phyloP scores from a whole-genome alignment of 805 yeast genomes.

The Sugiyamaella smithiae region DNA sequence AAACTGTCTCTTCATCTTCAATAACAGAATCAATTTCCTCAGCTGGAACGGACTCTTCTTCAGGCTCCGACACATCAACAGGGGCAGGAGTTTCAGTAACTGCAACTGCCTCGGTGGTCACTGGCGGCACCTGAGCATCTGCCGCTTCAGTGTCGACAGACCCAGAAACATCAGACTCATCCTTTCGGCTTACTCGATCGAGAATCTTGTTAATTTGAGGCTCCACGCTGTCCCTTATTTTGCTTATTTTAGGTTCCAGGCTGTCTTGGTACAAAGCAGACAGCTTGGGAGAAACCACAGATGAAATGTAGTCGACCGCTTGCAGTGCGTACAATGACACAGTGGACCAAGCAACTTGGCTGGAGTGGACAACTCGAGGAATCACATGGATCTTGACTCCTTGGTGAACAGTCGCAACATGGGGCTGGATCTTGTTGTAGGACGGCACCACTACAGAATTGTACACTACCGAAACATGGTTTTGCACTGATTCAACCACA shows the following conservation, averaged over 20 bases:
- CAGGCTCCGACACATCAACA: neutral
- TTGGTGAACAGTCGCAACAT: conserved; percentile 8
- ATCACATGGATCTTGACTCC: conserved; percentile 7
- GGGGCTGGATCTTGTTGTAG: conserved; percentile 10
- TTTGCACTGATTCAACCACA: conserved; percentile 2
- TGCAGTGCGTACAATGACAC: neutral
- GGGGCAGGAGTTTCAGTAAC: neutral
- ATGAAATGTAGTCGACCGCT: conserved; percentile 14
- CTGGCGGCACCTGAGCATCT: neutral
- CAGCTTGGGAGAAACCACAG: conserved; percentile 19
- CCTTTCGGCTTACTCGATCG: conserved; percentile 20
- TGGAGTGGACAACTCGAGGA: conserved; percentile 14
- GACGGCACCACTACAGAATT: conserved; percentile 19
- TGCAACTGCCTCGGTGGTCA: neutral
- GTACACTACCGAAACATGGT: conserved; percentile 6
- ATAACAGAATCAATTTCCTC: neutral
- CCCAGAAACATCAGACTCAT: neutral
- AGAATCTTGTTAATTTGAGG: conserved; percentile 28
- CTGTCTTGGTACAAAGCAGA: conserved; percentile 19
- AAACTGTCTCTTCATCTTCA: neutral
- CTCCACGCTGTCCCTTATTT: conserved; percentile 26
- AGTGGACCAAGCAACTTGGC: neutral
- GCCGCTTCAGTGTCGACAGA: conserved; percentile 1
- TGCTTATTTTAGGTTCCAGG: conserved; percentile 28
- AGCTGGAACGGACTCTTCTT: neutral